phyloP scores from a whole-genome alignment of 1,139 yeast species.

The Taphrina confusa region DNA sequence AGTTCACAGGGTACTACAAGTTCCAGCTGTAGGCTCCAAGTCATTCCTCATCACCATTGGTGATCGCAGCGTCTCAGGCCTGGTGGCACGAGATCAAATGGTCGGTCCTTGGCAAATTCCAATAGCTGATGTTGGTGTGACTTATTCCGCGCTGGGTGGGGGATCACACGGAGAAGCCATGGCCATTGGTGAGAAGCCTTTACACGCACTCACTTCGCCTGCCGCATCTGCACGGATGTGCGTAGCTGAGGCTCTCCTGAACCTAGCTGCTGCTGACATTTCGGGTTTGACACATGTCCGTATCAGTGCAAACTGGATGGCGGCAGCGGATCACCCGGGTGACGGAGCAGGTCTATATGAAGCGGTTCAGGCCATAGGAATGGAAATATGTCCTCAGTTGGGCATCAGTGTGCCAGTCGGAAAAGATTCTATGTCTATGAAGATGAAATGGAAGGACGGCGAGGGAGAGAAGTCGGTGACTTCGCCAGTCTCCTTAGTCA shows the following conservation, averaged over 20 bases:
- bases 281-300: constrained; percentile 73
- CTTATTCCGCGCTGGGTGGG: constrained; percentile 82
- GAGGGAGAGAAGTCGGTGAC: constrained; percentile 67
- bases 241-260: constrained; percentile 91
- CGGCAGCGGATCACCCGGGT: constrained; percentile 92
- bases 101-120: constrained; percentile 99
- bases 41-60: constrained; percentile 94
- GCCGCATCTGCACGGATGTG: constrained; percentile 95
- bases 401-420: constrained; percentile 96
- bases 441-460: constrained; percentile 87
- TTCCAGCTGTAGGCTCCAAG: constrained; percentile 96
- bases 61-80: constrained; percentile 94
- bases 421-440: constrained; percentile 99
- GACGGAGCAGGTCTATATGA: constrained; percentile 95
- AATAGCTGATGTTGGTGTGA: constrained; percentile 98
- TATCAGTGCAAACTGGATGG: constrained; percentile 98
- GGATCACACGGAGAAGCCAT: constrained; percentile 91
- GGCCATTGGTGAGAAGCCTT: constrained; percentile 97
- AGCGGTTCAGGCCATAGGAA: constrained; percentile 95
- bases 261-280: constrained; percentile 87
- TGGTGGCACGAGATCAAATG: constrained; percentile 96
- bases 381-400: constrained; percentile 89
- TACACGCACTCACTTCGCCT: constrained; percentile 85
- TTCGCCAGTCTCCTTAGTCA: constrained; percentile 88
- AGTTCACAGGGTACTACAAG: constrained; percentile 73